phyloP scores from a whole-genome alignment of 2,329 filamentous ascomycete genomes.

The Fusarium napiforme region DNA sequence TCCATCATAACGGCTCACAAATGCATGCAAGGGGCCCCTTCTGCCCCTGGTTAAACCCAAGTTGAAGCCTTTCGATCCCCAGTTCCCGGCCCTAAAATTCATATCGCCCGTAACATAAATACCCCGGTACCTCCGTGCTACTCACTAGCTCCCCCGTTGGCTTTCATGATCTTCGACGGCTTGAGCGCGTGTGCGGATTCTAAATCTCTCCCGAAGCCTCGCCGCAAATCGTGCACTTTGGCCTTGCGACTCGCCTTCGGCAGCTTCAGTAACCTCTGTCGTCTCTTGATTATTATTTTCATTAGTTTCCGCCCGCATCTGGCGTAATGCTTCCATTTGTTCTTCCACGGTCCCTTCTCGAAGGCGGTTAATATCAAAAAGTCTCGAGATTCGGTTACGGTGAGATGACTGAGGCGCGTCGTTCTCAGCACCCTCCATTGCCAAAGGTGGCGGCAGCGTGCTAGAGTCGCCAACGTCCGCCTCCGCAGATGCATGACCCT shows the following conservation, averaged over 20 bases:
- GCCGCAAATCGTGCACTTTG: slow-evolving; percentile 59
- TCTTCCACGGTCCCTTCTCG: slow-evolving; percentile 70
- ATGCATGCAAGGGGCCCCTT: not conserved
- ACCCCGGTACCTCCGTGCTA: not conserved
- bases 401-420: slow-evolving; percentile 50
- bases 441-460: slow-evolving; percentile 55
- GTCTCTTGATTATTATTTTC: slow-evolving; percentile 33
- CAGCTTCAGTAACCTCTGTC: slow-evolving; percentile 25
- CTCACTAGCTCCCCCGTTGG: slow-evolving; percentile 7
- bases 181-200: slow-evolving; percentile 61
- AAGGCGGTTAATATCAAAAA: slow-evolving; percentile 67
- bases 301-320: slow-evolving; percentile 49
- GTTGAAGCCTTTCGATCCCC: not conserved
- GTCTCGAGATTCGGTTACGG: slow-evolving; percentile 60
- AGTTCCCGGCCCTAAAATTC: not conserved
- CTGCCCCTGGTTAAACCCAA: not conserved
- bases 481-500: slow-evolving; percentile 39
- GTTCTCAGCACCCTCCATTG: slow-evolving; percentile 51
- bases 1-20: not conserved
- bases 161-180: slow-evolving; percentile 33
- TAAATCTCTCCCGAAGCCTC: slow-evolving; percentile 64
- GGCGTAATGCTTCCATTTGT: slow-evolving; percentile 68
- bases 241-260: slow-evolving; percentile 50
- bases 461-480: slow-evolving; percentile 36
- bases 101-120: not conserved